Base-by-base conservation (phyloP, 257 asterid genomes). In the Gentiana dahurica region DNA sequence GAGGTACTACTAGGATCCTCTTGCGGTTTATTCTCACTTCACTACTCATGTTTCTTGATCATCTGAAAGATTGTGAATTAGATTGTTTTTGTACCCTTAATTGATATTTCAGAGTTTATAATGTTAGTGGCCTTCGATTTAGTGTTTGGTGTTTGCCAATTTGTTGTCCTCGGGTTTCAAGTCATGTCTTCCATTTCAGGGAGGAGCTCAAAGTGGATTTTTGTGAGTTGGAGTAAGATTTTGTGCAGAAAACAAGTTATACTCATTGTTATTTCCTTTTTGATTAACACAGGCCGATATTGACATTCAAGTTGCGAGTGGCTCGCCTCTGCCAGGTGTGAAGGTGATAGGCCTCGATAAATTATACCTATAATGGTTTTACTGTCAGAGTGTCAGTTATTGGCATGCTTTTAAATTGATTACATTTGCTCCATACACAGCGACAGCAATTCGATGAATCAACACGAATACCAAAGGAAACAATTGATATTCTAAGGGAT, bases 321-420 rank as follows among this genome's bases (percentile, higher is more conserved):
- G 96, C 58, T 91, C 98, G 3, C 98, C 96, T 56, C 88, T 91
- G 57, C 98, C 96, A 69, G 98, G 94, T 77, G 69, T 87, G 81
- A 85, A 87, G 98, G 98, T 91, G 87, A 81, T 83, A 54, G 62
- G 53, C 59, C 65, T 53, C 44, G 41, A 61, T 46, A 12, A 8
- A 15, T 44, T 33, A 12, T 59, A 36, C 57, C 36, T 50, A 51
- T 60, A 24, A 5, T 44, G 60, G 64, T 49, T 67, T 53, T 55
- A 54, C 58, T 58, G 47, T 58, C 55, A 36, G 11, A 51, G 50
- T 10, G 35, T 54, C 60, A 12, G 53, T 48, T 34, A 24, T 24
- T 24, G 8, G 46, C 5, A 41, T 41, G 9, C 9, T 41, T 5
- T 5, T 10, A 3, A 5, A 41, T 41, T 41, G 46, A 41, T 24